A percentile compares a stretch with the other conserved stretches of the same genome.
These are phyloP conservation scores for Aspergillus nidulans DNA, from an alignment of 495 filamentous ascomycete genomes.

Conservation along the genomic window DNA sequence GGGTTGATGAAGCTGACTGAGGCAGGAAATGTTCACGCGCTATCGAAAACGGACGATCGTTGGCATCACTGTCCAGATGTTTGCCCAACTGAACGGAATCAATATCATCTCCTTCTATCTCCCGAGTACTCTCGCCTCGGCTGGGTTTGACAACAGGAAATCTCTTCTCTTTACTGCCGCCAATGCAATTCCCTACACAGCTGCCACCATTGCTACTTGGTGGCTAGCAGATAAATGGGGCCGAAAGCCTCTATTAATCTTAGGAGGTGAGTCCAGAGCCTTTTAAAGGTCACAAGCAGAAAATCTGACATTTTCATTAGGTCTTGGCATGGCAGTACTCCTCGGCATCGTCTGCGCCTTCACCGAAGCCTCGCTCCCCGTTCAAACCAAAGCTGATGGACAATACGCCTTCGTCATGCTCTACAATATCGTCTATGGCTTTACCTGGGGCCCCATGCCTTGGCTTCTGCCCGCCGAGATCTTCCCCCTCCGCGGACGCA, in stretches of 20 bases:
- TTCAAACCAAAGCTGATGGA: conserved; percentile 21
- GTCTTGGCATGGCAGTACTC: conserved; percentile 22
- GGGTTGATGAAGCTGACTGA: background rate
- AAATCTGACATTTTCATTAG: background rate
- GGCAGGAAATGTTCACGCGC: conserved; percentile 29
- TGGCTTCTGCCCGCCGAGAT: conserved; percentile 71
- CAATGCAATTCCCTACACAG: conserved; percentile 28
- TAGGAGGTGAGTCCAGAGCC: conserved; percentile 19
- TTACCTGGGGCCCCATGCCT: conserved; percentile 65
- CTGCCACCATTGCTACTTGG: conserved; percentile 26
- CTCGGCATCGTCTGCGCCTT: conserved; percentile 26
- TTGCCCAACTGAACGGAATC: conserved; percentile 33
- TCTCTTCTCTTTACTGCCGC: conserved; percentile 16
- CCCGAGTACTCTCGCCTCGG: conserved; percentile 23
- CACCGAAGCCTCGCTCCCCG: conserved; percentile 17
- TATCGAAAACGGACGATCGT: conserved; percentile 30
- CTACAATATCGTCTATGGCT: conserved; percentile 29
- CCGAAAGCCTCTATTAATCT: conserved; percentile 34
- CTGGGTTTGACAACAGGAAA: conserved; percentile 26
- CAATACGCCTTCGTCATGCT: conserved; percentile 40
- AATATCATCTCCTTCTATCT: conserved; percentile 35
- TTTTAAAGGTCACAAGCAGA: background rate
- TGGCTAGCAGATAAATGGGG: conserved; percentile 35
- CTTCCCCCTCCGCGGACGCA: conserved; percentile 61
- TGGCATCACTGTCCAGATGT: conserved; percentile 31